Percentiles rank a stretch among this genome's conserved stretches.
These are phyloP conservation scores for Spinellus fusiger DNA, from an alignment of 192 early-diverging fungal species.

Conservation along the genomic window DNA sequence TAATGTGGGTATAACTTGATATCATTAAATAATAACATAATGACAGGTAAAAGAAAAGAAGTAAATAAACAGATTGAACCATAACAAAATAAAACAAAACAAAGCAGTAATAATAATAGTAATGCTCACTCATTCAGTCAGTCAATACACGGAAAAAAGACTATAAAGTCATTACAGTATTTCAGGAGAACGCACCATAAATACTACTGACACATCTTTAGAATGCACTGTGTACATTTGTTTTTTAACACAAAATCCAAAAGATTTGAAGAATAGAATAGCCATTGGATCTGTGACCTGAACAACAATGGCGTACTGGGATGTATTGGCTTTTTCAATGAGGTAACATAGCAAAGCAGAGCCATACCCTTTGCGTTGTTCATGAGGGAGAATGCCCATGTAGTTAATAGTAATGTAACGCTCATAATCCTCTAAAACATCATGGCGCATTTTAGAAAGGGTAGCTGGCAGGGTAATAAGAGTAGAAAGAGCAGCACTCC, in stretches of 20 bases:
- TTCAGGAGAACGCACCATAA: conserved; percentile 18
- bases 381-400: conserved; percentile 22
- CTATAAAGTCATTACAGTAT: too few species aligned
- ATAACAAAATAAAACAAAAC: too few species aligned
- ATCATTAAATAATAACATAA: too few species aligned
- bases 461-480: neutral
- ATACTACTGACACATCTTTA: conserved; percentile 15
- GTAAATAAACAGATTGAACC: too few species aligned
- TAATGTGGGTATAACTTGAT: too few species aligned
- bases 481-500: conserved; percentile 11
- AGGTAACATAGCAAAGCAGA: conserved; percentile 12
- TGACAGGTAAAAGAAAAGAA: too few species aligned
- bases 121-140: too few species aligned
- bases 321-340: conserved; percentile 16
- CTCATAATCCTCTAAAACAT: conserved; percentile 1
- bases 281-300: conserved; percentile 1
- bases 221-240: neutral
- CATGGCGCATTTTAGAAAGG: neutral
- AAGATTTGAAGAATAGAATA: conserved; percentile 24
- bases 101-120: too few species aligned
- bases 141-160: too few species aligned
- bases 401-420: conserved; percentile 18
- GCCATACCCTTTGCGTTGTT: conserved; percentile 26
- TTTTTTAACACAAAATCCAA: conserved; percentile 18
- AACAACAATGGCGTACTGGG: conserved; percentile 15